phyloP scores from a whole-genome alignment of 2,329 filamentous ascomycete genomes.

The Nigrospora osmanthi region DNA sequence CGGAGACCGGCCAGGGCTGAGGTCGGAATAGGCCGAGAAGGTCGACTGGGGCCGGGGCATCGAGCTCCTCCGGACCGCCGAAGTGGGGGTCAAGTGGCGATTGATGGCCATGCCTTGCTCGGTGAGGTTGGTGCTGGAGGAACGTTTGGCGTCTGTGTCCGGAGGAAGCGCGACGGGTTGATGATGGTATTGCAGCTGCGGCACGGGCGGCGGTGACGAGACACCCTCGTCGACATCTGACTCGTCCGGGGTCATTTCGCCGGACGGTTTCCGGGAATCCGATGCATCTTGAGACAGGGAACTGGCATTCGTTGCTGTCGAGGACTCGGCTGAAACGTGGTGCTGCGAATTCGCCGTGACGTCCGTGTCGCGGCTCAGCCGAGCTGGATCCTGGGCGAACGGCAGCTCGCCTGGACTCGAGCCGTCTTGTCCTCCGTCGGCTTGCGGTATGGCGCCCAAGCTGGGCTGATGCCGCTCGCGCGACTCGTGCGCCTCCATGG shows the following conservation, averaged over 20 bases:
- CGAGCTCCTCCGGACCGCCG: conserved; percentile 46
- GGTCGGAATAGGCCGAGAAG: conserved; percentile 68
- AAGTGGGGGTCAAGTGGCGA: conserved; percentile 55
- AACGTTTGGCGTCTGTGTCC: conserved; percentile 31
- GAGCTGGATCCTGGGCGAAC: conserved; percentile 12
- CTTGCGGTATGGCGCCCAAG: background rate
- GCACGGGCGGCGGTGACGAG: conserved; percentile 35
- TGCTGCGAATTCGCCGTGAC: conserved; percentile 41
- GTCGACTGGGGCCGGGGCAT: conserved; percentile 65
- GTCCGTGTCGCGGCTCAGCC: conserved; percentile 46
- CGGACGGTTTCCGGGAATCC: conserved; percentile 30
- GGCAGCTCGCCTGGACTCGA: conserved; percentile 16
- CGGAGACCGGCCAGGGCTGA: conserved; percentile 54
- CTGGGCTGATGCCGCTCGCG: too few relatives aligned
- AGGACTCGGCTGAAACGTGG: conserved; percentile 42
- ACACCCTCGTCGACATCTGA: conserved; percentile 39
- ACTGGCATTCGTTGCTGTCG: conserved; percentile 47
- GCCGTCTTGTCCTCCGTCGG: background rate
- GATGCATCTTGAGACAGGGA: conserved; percentile 43
- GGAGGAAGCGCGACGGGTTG: conserved; percentile 31
- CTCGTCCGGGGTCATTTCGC: conserved; percentile 40
- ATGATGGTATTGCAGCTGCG: conserved; percentile 56
- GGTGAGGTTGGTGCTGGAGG: conserved; percentile 42
- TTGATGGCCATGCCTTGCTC: conserved; percentile 45
- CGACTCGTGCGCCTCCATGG: too few relatives aligned